phyloP scores from a whole-genome alignment of 306 rosid species.

The Pyrus betulifolia region DNA sequence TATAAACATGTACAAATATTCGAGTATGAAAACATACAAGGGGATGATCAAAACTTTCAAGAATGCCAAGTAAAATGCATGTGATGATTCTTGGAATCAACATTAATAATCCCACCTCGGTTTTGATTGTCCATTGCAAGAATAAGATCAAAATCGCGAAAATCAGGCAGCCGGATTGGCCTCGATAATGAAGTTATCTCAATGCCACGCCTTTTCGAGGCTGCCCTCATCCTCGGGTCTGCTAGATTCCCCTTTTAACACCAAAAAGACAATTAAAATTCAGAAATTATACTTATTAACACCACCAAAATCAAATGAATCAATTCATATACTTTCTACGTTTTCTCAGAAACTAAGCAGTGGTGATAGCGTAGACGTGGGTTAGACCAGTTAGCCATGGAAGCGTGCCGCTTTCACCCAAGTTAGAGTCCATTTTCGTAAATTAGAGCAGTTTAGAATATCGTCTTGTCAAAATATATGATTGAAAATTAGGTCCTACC shows the following conservation, averaged over 20 bases:
- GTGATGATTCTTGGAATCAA: background rate
- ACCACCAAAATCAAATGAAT: background rate
- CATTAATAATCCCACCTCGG: conserved; percentile 36
- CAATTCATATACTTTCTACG: background rate
- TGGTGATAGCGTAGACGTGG: background rate
- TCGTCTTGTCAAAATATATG: too few species aligned
- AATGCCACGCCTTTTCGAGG: conserved; percentile 79
- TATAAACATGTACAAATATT: background rate
- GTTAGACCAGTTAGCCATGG: background rate
- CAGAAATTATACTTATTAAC: background rate
- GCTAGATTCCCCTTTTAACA: conserved; percentile 69
- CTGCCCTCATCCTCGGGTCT: conserved; percentile 87
- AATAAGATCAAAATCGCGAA: conserved; percentile 73
- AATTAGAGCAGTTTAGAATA: too few species aligned
- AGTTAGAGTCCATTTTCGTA: too few species aligned
- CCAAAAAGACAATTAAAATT: conserved; percentile 12
- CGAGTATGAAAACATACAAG: background rate
- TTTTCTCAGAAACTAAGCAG: background rate
- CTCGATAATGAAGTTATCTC: conserved; percentile 72
- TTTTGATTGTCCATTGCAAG: conserved; percentile 90
- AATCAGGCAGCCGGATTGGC: conserved; percentile 75
- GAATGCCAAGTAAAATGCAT: conserved; percentile 1
- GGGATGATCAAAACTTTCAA: background rate
- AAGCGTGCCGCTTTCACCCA: too few species aligned
- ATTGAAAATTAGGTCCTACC: conserved; percentile 23